A percentile compares a stretch with the other conserved stretches of the same genome.
These are phyloP conservation scores for Glycyrrhiza uralensis DNA, from an alignment of 306 rosid species.

Conservation along the genomic window DNA sequence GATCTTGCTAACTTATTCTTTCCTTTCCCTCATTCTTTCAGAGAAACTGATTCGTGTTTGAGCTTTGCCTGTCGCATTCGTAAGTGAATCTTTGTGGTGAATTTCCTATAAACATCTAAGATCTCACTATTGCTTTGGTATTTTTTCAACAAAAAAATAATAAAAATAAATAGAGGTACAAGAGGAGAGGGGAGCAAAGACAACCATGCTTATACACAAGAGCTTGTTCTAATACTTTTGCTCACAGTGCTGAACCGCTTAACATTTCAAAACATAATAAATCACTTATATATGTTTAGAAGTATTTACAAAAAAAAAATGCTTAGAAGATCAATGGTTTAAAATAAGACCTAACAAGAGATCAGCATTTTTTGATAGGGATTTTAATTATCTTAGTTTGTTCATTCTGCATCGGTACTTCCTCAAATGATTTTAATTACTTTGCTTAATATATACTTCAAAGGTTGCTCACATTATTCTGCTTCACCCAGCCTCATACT, in stretches of 20 bases:
- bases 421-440: not conserved
- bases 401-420: not conserved
- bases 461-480: not conserved
- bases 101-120: not conserved
- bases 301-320: too few relatives aligned
- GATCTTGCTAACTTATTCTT: slow-evolving; percentile 16
- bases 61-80: slow-evolving; percentile 29
- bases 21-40: slow-evolving; percentile 14
- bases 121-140: not conserved
- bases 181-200: too few relatives aligned
- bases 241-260: too few relatives aligned
- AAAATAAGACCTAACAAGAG: not conserved
- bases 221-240: not conserved
- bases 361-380: not conserved
- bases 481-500: not conserved
- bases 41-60: slow-evolving; percentile 48
- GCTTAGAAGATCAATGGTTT: not conserved
- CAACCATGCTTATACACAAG: too few relatives aligned
- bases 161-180: not conserved
- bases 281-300: too few relatives aligned
- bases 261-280: too few relatives aligned
- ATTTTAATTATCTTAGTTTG: not conserved
- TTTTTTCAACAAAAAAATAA: not conserved
- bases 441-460: not conserved
- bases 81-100: slow-evolving; percentile 21